Evolutionary conservation across 148 eudicot species (phyloP), one percentile per base, ranked within the genome.

Genomic region (Limonium bicolor): DNA sequence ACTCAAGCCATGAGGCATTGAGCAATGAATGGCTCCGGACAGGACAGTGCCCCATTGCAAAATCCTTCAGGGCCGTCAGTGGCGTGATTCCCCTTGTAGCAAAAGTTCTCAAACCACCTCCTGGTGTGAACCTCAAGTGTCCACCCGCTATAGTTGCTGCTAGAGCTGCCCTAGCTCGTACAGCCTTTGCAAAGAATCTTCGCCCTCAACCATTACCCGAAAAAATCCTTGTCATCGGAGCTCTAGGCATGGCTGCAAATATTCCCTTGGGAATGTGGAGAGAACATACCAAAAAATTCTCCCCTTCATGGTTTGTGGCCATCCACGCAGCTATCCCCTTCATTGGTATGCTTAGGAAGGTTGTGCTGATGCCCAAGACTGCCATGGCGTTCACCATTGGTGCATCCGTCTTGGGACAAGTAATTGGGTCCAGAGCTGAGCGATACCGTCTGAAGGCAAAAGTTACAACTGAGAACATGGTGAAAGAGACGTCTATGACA

Each of bases 351-450:
- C 83, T 90, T 28, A 73, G 99, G 60, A 90, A 90, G 53, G 63
- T 76, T 1, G 68, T 90, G 2, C 31, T 90, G 61, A 90, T 90
- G 99, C 99, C 99, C 30, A 90, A 90, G 62, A 13, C 78, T 19
- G 99, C 95, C 24, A 90, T 90, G 99, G 99, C 88, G 5, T 78
- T 90, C 37, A 90, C 99, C 19, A 90, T 90, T 3, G 99, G 74
- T 34, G 99, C 99, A 30, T 90, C 95, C 0, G 51, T 85, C 28
- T 51, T 90, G 37, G 99, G 99, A 25, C 99, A 90, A 63, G 88
- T 90, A 16, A 85, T 90, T 46, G 99, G 99, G 22, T 84, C 99
- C 3, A 66, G 99, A 60, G 99, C 95, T 10, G 99, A 90, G 58
- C 67, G 95, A 9, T 61, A 74, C 50, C 81, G 95, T 10, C 58